A percentile compares a stretch with the other conserved stretches of the same genome.
Evolutionary conservation across 345 rosid species (phyloP).

Genomic region (Aquilaria malaccensis): DNA sequence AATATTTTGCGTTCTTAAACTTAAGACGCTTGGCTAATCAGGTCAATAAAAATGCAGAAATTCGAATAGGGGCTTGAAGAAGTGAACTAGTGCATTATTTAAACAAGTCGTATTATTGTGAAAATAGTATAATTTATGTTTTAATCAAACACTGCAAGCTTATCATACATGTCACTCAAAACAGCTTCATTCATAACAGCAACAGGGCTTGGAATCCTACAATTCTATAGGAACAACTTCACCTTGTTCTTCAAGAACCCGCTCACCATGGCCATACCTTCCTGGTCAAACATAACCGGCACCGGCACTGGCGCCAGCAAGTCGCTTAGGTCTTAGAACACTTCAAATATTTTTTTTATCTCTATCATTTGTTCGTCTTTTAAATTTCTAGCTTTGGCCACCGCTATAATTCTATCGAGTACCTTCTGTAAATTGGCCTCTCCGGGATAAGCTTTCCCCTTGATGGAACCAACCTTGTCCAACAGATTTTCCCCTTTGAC

Average conservation of each 20-base stretch:
- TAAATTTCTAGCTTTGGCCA: slow-evolving; percentile 7
- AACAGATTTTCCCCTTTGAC: background rate
- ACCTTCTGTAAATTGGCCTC: slow-evolving; percentile 9
- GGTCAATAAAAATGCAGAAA: no score
- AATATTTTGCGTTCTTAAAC: no score
- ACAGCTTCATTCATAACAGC: slow-evolving; percentile 15
- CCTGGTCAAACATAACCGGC: slow-evolving; percentile 9
- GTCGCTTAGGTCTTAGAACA: slow-evolving; percentile 18
- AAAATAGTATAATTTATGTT: background rate
- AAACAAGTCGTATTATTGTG: no score
- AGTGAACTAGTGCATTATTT: no score
- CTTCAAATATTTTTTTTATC: slow-evolving; percentile 9
- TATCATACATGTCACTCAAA: slow-evolving; percentile 10
- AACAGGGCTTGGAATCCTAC: slow-evolving; percentile 9
- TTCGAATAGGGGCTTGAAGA: no score
- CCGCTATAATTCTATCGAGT: background rate
- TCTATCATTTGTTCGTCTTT: slow-evolving; percentile 10
- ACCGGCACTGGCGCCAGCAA: background rate
- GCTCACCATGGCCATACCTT: slow-evolving; percentile 18
- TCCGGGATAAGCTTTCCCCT: background rate
- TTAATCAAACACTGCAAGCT: slow-evolving; percentile 10
- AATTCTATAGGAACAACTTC: slow-evolving; percentile 18
- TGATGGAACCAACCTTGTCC: slow-evolving; percentile 6
- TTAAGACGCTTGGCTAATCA: no score
- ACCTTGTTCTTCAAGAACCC: slow-evolving; percentile 20